A percentile compares a stretch with the other conserved stretches of the same genome.
These are phyloP conservation scores for Dioszegia hungarica DNA, from an alignment of 768 basidiomycete genomes.

Conservation along the genomic window DNA sequence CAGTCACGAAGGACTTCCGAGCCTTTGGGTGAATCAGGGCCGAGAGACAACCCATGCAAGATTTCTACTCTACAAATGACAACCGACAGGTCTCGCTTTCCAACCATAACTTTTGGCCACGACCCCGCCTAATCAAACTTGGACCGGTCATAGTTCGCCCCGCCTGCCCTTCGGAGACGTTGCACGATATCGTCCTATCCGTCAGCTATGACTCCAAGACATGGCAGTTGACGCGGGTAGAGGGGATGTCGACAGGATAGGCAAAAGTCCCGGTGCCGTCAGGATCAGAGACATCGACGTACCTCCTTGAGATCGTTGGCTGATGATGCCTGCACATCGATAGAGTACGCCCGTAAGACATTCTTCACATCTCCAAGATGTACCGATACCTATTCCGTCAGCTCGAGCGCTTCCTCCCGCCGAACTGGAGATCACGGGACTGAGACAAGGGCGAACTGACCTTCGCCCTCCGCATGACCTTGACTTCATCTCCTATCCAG, in stretches of 20 bases:
- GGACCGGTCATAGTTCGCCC: slow-evolving; percentile 47
- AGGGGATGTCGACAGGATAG: too few species aligned
- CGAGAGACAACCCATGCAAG: too few species aligned
- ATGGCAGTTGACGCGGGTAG: too few species aligned
- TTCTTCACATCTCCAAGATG: slow-evolving; percentile 82
- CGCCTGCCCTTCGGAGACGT: slow-evolving; percentile 71
- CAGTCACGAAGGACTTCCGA: too few species aligned
- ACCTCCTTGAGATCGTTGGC: slow-evolving; percentile 66
- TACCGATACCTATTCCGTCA: slow-evolving; percentile 69
- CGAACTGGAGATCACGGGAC: slow-evolving; percentile 5
- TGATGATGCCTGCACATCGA: slow-evolving; percentile 81
- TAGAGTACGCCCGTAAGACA: slow-evolving; percentile 68
- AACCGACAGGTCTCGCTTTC: neutral
- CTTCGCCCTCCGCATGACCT: slow-evolving; percentile 89
- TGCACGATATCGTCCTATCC: slow-evolving; percentile 72
- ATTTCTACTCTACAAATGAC: neutral
- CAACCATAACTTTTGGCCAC: neutral
- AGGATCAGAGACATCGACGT: neutral
- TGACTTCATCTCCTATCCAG: slow-evolving; percentile 54
- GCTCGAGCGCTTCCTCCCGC: slow-evolving; percentile 4
- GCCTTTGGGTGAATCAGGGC: too few species aligned
- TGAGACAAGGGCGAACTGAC: too few species aligned
- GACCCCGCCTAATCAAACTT: slow-evolving; percentile 35
- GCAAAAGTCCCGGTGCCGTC: too few species aligned
- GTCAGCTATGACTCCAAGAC: neutral